Evolutionary conservation across 2,329 filamentous ascomycete genomes (phyloP), one percentile per base, ranked within the genome.

Genomic region (Harringtonia aguacate): DNA sequence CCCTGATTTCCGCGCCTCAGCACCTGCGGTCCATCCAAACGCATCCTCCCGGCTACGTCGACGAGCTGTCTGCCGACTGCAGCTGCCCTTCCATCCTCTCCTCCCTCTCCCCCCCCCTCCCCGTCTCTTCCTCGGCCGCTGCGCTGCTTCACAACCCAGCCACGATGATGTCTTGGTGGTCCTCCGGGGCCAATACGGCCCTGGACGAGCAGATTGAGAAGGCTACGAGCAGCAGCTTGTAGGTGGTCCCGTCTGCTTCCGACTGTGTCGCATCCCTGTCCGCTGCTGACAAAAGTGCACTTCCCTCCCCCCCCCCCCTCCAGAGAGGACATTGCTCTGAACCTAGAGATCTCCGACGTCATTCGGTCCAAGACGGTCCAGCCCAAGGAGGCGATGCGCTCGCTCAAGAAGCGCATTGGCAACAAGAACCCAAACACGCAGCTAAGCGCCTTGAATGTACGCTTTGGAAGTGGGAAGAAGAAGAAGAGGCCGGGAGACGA

Each of bases 341-440:
- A 97, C 62, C 81, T 98, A 58, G 92, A 98, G 66, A 97, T 98
- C 56, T 95, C 90, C 62, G 92, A 98, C 68, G 73, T 94, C 55
- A 95, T 98, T 63, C 80, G 92, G 56, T 97, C 89, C 58, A 97
- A 97, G 70, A 94, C 88, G 17, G 90, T 98, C 41, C 88, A 89
- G 62, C 90, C 92, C 43, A 95, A 90, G 65, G 92, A 98, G 65
- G 92, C 92, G 50, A 98, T 98, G 92, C 86, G 88, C 61, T 90
- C 87, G 36, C 70, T 98, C 57, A 97, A 95, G 69, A 80, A 80
- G 60, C 82, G 92, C 61, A 88, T 98, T 70, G 88, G 86, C 65
- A 88, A 95, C 72, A 94, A 89, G 72, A 98, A 98, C 59, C 92
- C 92, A 30, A 98, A 98, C 62, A 82, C 92, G 30, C 92, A 98